phyloP scores from a whole-genome alignment of 768 basidiomycete genomes.

The Lactarius pseudohatsudake region DNA sequence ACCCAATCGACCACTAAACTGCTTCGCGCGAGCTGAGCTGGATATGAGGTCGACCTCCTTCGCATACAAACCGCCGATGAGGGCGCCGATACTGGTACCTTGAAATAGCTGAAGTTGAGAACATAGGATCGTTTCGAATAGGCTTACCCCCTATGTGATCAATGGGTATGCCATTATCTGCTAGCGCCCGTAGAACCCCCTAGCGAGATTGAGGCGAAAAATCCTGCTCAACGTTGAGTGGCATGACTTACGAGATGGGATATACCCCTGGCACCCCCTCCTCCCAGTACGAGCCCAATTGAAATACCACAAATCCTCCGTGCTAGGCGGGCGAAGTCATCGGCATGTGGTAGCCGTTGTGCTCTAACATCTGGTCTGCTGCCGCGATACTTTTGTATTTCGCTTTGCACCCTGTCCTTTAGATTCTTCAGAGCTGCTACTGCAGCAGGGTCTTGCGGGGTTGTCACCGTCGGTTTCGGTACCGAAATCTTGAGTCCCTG shows the following conservation, averaged over 20 bases:
- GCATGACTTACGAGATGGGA: constrained; percentile 55
- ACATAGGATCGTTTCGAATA: neutral
- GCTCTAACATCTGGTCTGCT: constrained; percentile 58
- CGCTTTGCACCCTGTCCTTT: constrained; percentile 88
- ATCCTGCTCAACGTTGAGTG: constrained; percentile 39
- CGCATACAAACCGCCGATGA: constrained; percentile 94
- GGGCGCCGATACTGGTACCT: constrained; percentile 88
- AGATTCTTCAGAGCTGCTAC: constrained; percentile 87
- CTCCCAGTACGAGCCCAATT: constrained; percentile 92
- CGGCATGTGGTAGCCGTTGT: constrained; percentile 76
- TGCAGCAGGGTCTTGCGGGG: constrained; percentile 82
- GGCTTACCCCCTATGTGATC: constrained; percentile 82
- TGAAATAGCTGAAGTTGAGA: constrained; percentile 19
- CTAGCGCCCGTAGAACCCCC: constrained; percentile 91
- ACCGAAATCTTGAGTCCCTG: constrained; percentile 72
- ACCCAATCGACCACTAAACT: constrained; percentile 88
- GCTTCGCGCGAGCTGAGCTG: constrained; percentile 81
- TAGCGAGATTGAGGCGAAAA: constrained; percentile 35
- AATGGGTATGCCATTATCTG: constrained; percentile 90
- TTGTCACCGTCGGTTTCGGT: constrained; percentile 50
- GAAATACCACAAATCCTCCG: constrained; percentile 89
- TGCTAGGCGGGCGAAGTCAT: constrained; percentile 91
- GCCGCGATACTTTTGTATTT: constrained; percentile 85
- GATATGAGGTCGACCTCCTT: constrained; percentile 90
- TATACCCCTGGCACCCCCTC: constrained; percentile 94